phyloP scores from a whole-genome alignment of 2,329 filamentous ascomycete genomes.

The Cryphonectria japonica region DNA sequence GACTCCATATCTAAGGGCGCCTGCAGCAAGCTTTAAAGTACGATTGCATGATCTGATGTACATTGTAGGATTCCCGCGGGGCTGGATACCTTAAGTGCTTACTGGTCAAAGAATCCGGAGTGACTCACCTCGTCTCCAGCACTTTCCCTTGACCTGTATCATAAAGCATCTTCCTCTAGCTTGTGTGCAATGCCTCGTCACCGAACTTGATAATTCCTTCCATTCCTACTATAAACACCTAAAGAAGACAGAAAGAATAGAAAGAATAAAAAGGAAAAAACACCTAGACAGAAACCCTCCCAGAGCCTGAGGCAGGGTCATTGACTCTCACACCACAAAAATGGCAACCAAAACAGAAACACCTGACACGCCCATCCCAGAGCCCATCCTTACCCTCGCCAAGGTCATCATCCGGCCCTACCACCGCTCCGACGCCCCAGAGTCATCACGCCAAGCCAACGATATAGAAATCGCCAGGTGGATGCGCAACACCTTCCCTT shows the following conservation, averaged over 20 bases:
- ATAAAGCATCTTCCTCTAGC: not conserved
- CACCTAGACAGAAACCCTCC: not conserved
- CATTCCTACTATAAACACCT: not conserved
- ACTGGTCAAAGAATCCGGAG: not conserved
- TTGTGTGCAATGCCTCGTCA: not conserved
- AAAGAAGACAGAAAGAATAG: not conserved
- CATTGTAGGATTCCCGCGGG: not conserved
- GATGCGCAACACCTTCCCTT: slow-evolving; percentile 51
- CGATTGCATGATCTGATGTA: not conserved
- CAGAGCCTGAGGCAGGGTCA: not conserved
- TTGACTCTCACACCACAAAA: not conserved
- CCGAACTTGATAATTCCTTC: not conserved
- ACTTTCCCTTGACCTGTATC: not conserved
- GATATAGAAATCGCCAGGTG: slow-evolving; percentile 42
- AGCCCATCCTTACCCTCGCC: slow-evolving; percentile 37
- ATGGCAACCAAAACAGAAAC: slow-evolving; percentile 19
- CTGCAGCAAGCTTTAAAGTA: not conserved
- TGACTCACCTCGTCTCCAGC: not conserved
- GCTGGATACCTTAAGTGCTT: not conserved
- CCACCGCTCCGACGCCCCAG: slow-evolving; percentile 42
- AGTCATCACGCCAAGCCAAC: slow-evolving; percentile 43
- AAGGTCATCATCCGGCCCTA: slow-evolving; percentile 47
- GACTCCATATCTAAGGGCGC: not conserved
- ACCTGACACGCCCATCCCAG: slow-evolving; percentile 16
- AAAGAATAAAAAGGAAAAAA: not conserved